Percentiles rank a stretch among this genome's conserved stretches.
Conservation (phyloP, 169 alveolate species). For the Plasmodium gonderi region DNA sequence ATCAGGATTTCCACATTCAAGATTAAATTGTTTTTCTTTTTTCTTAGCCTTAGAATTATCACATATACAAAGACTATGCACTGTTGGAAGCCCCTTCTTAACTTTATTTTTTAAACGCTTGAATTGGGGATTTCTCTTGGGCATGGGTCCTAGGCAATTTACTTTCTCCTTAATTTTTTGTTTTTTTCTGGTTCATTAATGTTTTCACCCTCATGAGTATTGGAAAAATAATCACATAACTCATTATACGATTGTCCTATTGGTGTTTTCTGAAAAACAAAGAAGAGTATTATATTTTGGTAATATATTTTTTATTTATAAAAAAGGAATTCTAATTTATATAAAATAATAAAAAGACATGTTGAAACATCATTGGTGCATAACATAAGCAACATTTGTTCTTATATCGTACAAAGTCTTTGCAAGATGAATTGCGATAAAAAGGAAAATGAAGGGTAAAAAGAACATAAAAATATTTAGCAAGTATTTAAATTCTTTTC, state of each 20-base stretch:
- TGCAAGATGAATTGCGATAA: neutral
- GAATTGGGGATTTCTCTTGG: neutral
- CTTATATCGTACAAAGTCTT: neutral
- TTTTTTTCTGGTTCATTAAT: neutral
- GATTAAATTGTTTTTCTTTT: no score
- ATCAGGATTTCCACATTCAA: no score
- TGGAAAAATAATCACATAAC: neutral
- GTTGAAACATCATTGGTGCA: neutral
- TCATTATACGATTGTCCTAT: neutral
- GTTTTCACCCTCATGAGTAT: neutral
- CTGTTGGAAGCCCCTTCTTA: no score
- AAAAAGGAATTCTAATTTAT: neutral
- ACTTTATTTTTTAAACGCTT: no score
- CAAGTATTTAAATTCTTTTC: neutral
- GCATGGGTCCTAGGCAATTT: neutral
- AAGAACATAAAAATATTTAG: neutral
- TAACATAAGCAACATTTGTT: neutral
- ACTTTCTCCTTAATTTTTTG: neutral
- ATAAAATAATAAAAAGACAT: neutral
- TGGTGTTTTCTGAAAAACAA: neutral
- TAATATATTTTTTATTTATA: neutral
- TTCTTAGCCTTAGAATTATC: no score
- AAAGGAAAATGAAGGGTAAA: neutral
- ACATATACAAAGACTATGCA: no score
- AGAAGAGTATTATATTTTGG: neutral